phyloP scores from a whole-genome alignment of 2,329 filamentous ascomycete species.

The Coniochaeta hoffmannii region DNA sequence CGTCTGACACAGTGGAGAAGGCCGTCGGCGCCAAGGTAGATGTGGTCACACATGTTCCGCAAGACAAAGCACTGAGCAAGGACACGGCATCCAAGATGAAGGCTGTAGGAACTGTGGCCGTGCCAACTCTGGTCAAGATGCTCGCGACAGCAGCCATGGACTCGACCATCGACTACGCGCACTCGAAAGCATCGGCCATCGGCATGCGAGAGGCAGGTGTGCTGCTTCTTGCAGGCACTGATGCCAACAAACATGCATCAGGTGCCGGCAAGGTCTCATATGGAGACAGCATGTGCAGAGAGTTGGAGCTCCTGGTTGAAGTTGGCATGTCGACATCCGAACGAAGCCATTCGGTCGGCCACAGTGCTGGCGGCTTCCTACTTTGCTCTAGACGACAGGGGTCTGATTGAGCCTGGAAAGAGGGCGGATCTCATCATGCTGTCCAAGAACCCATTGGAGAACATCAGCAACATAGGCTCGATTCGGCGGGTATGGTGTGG shows the following conservation, averaged over 20 bases:
- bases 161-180: not conserved
- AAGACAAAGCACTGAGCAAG: not conserved
- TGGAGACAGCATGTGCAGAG: not conserved
- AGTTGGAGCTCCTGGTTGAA: not conserved
- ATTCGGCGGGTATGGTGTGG: not conserved
- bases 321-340: not conserved
- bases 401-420: not conserved
- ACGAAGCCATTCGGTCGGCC: not conserved
- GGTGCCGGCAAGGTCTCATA: not conserved
- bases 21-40: not conserved
- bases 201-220: not conserved
- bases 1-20: not conserved
- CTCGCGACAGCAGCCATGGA: not conserved
- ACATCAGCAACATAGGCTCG: not conserved
- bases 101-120: not conserved
- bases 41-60: not conserved
- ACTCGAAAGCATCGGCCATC: not conserved
- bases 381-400: not conserved
- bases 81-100: not conserved
- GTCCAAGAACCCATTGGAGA: not conserved
- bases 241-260: constrained; percentile 1
- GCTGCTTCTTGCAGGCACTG: not conserved
- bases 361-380: not conserved
- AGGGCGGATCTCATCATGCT: not conserved
- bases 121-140: constrained; percentile 1